A percentile compares a stretch with the other conserved stretches of the same genome.
phyloP scores from a whole-genome alignment of 2,329 filamentous ascomycete genomes.

The Colletotrichum euphorbiae region DNA sequence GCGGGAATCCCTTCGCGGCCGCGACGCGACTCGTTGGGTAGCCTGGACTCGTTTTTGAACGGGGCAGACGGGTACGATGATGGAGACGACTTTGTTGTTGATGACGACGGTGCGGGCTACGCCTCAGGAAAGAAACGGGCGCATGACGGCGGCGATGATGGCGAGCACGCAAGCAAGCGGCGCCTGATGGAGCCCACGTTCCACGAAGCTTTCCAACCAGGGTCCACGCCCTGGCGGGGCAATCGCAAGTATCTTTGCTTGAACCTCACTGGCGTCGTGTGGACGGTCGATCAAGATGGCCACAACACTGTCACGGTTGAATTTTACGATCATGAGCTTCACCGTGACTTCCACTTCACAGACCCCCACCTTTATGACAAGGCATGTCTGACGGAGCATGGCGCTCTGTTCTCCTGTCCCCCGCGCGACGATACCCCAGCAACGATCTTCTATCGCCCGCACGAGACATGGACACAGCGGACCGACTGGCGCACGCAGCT shows the following conservation, averaged over 20 bases:
- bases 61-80: conserved; percentile 64
- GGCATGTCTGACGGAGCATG: conserved; percentile 88
- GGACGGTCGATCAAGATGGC: conserved; percentile 95
- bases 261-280: conserved; percentile 93
- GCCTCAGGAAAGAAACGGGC: conserved; percentile 68
- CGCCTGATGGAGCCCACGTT: conserved; percentile 70
- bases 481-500: conserved; percentile 90
- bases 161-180: conserved; percentile 59
- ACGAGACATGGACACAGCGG: conserved; percentile 94
- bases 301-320: conserved; percentile 96
- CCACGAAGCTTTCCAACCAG: conserved; percentile 91
- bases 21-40: conserved; percentile 76
- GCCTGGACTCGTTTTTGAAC: conserved; percentile 84
- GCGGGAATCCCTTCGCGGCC: conserved; percentile 47
- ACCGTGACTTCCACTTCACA: conserved; percentile 96
- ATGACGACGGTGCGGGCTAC: conserved; percentile 96
- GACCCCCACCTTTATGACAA: conserved; percentile 97
- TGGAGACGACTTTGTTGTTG: conserved; percentile 87
- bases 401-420: conserved; percentile 86
- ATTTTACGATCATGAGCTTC: conserved; percentile 94
- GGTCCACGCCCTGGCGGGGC: conserved; percentile 94
- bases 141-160: conserved; percentile 62
- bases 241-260: conserved; percentile 94
- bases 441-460: conserved; percentile 93
- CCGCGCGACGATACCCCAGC: conserved; percentile 70